Conservation (phyloP, 2,329 filamentous ascomycete genomes). For the Sporothrix pseudoabietina region DNA sequence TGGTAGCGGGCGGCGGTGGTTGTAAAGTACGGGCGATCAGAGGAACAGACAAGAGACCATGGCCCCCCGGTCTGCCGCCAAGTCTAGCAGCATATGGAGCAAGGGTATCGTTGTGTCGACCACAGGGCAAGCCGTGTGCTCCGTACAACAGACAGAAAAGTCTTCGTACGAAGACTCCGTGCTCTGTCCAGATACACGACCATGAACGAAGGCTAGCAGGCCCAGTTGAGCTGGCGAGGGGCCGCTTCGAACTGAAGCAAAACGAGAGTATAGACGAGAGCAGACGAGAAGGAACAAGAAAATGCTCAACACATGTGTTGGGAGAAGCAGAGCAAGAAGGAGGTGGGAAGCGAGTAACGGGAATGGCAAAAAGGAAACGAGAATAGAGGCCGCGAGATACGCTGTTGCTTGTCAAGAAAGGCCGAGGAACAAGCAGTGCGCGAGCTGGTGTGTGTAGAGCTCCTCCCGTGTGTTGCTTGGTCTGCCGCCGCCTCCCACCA, state of each 20-base stretch:
- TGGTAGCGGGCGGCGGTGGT: conserved; percentile 23
- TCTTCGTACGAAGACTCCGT: conserved; percentile 7
- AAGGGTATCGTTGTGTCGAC: conserved; percentile 31
- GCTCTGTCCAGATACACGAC: conserved; percentile 16
- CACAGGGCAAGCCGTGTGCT: conserved; percentile 25
- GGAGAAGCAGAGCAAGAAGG: background rate
- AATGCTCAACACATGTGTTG: background rate
- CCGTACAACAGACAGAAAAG: conserved; percentile 28
- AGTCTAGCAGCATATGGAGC: conserved; percentile 32
- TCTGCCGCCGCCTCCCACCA: background rate
- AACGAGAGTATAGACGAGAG: background rate
- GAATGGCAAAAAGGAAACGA: background rate
- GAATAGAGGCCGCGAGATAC: background rate
- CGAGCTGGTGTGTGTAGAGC: background rate
- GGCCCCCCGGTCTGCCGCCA: conserved; percentile 33
- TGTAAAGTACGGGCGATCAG: conserved; percentile 35
- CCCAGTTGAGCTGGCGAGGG: background rate
- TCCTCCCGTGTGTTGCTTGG: conserved; percentile 14
- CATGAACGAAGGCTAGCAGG: conserved; percentile 19
- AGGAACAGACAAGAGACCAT: conserved; percentile 33
- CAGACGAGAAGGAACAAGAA: background rate
- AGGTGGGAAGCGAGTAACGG: conserved; percentile 8
- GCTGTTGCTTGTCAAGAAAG: background rate
- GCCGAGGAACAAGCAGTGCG: conserved; percentile 10
- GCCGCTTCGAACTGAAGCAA: background rate